These are phyloP conservation scores for Trapa bicornis DNA, from an alignment of 345 rosid genomes.

Conservation along the genomic window DNA sequence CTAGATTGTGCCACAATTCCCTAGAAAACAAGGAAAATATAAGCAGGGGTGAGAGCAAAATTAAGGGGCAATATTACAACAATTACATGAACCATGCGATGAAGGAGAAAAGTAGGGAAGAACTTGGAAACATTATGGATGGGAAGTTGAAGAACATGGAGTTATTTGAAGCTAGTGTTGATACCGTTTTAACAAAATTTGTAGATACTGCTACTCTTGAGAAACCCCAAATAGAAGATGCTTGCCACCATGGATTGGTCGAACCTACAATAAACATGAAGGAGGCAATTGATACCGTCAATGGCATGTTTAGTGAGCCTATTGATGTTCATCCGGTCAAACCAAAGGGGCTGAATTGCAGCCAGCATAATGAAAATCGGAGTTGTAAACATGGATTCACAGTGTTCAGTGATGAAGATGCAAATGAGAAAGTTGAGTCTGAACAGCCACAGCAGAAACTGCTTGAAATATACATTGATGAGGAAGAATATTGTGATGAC, in stretches of 20 bases:
- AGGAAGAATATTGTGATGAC: constrained; percentile 33
- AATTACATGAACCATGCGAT: not conserved
- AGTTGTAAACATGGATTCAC: constrained; percentile 24
- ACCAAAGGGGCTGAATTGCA: constrained; percentile 30
- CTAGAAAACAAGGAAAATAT: constrained; percentile 21
- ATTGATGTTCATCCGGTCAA: constrained; percentile 39
- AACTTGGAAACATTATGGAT: constrained; percentile 2
- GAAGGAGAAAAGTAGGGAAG: not conserved
- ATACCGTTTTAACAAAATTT: constrained; percentile 42
- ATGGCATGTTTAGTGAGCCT: constrained; percentile 79
- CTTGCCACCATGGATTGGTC: constrained; percentile 76
- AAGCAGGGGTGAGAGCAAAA: constrained; percentile 7
- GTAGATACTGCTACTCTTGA: constrained; percentile 63
- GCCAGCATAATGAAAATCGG: constrained; percentile 25
- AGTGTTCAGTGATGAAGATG: constrained; percentile 45
- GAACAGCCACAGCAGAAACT: constrained; percentile 26
- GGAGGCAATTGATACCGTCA: constrained; percentile 78
- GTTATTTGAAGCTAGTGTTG: constrained; percentile 16
- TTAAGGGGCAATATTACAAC: not conserved
- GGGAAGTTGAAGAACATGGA: constrained; percentile 9
- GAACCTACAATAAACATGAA: constrained; percentile 81
- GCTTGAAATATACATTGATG: constrained; percentile 51
- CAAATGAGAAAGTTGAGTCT: constrained; percentile 14
- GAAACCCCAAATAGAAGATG: constrained; percentile 62
- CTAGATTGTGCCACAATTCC: constrained; percentile 1